phyloP scores from a whole-genome alignment of 495 filamentous ascomycete genomes.

The Penicillium subrubescens region DNA sequence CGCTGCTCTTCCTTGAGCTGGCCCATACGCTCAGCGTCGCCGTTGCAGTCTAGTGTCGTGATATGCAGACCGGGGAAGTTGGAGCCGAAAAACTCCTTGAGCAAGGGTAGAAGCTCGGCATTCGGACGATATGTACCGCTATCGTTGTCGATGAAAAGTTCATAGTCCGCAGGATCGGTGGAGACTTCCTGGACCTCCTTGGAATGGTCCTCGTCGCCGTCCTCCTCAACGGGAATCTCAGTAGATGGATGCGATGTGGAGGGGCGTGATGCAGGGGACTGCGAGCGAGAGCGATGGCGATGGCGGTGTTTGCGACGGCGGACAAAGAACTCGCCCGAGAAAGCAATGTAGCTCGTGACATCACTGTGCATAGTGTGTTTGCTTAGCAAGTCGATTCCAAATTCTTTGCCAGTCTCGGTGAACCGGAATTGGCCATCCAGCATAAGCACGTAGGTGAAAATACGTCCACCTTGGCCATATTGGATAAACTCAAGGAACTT shows the following conservation, averaged over 20 bases:
- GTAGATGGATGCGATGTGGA: constrained; percentile 13
- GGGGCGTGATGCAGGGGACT: constrained; percentile 7
- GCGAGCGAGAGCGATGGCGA: constrained; percentile 26
- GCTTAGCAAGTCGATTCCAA: constrained; percentile 85
- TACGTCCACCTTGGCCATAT: constrained; percentile 77
- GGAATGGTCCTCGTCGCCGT: constrained; percentile 45
- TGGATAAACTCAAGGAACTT: constrained; percentile 87
- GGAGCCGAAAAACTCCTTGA: constrained; percentile 65
- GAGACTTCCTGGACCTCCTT: constrained; percentile 39
- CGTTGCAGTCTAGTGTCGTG: constrained; percentile 65
- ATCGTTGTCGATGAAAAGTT: constrained; percentile 93
- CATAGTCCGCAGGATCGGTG: constrained; percentile 68
- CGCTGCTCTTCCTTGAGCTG: constrained; percentile 65
- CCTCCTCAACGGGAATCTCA: constrained; percentile 45
- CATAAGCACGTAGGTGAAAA: constrained; percentile 92
- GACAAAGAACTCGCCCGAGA: constrained; percentile 90
- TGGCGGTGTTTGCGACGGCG: constrained; percentile 58
- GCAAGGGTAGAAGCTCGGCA: constrained; percentile 65
- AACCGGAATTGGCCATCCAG: constrained; percentile 84
- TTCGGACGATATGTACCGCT: constrained; percentile 91
- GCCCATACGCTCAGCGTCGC: constrained; percentile 63
- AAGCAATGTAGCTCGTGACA: constrained; percentile 86
- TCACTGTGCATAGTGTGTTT: constrained; percentile 97
- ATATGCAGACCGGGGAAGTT: constrained; percentile 78
- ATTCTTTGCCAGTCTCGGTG: constrained; percentile 93